Percentiles rank a stretch among this genome's conserved stretches.
These are phyloP conservation scores for Papiliotrema laurentii DNA, from an alignment of 1,284 basidiomycete species.

Conservation along the genomic window DNA sequence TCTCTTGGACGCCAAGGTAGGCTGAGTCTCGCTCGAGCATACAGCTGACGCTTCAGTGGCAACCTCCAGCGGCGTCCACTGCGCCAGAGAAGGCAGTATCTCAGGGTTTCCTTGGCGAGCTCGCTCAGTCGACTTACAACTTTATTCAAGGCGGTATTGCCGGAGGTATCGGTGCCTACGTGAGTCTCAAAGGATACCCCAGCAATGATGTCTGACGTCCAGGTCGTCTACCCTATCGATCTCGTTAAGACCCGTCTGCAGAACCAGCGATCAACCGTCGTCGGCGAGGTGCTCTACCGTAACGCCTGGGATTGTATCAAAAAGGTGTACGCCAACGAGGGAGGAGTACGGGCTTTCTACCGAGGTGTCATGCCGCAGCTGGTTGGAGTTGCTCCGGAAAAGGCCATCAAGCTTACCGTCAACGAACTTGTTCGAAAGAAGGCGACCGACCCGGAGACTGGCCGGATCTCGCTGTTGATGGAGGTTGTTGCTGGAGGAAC, in stretches of 20 bases:
- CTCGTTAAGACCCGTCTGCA: conserved; percentile 81
- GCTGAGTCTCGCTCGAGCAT: neutral
- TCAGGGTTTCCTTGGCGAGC: conserved; percentile 23
- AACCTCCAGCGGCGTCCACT: conserved; percentile 26
- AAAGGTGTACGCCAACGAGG: conserved; percentile 94
- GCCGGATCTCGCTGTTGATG: conserved; percentile 78
- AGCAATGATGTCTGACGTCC: neutral
- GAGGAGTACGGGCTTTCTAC: conserved; percentile 86
- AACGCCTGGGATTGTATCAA: conserved; percentile 90
- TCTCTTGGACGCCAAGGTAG: conserved; percentile 61
- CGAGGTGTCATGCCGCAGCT: conserved; percentile 93
- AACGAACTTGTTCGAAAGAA: conserved; percentile 85
- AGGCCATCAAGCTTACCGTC: conserved; percentile 68
- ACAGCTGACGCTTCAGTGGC: conserved; percentile 22
- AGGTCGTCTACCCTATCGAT: conserved; percentile 60
- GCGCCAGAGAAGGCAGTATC: conserved; percentile 10
- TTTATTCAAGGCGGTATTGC: conserved; percentile 89
- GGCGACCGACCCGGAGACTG: conserved; percentile 89
- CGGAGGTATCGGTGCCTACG: conserved; percentile 66
- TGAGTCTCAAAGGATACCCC: conserved; percentile 34
- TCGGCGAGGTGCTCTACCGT: conserved; percentile 89
- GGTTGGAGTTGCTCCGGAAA: conserved; percentile 96
- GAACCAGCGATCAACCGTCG: conserved; percentile 92
- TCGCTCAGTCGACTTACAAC: conserved; percentile 71
- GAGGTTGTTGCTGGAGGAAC: conserved; percentile 87